Evolutionary conservation across 2,329 filamentous ascomycete species (phyloP).

Genomic region (Diaporthe nobilis): DNA sequence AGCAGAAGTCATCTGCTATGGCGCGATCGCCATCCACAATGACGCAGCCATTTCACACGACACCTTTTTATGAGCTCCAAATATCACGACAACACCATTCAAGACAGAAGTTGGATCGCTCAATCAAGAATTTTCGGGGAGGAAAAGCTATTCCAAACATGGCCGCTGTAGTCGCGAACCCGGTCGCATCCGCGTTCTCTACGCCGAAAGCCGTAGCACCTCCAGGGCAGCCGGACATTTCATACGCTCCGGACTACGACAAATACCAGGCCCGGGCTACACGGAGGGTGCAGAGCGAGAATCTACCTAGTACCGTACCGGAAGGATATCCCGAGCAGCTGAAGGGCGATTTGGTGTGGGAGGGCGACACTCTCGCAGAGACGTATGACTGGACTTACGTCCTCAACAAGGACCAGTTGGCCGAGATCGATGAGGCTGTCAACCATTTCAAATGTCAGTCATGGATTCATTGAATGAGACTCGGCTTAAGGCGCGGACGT

Average conservation of each 20-base stretch:
- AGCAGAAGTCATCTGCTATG: constrained; percentile 20
- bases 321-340: constrained; percentile 65
- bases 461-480: background rate
- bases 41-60: constrained; percentile 18
- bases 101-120: background rate
- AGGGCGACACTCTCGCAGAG: constrained; percentile 62
- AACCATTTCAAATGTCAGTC: constrained; percentile 58
- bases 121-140: no score
- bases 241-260: constrained; percentile 66
- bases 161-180: constrained; percentile 17
- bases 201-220: constrained; percentile 47
- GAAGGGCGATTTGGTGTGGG: constrained; percentile 68
- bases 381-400: constrained; percentile 68
- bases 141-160: background rate
- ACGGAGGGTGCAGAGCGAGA: constrained; percentile 58
- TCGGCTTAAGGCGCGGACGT: background rate
- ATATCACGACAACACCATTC: background rate
- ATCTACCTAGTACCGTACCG: constrained; percentile 58
- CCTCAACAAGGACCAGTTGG: constrained; percentile 60
- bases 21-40: constrained; percentile 37
- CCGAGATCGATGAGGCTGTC: constrained; percentile 62
- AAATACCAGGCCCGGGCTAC: constrained; percentile 68
- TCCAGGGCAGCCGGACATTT: constrained; percentile 70
- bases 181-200: constrained; percentile 26
- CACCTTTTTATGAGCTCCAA: background rate